Evolutionary conservation across 1,284 basidiomycete species (phyloP), one percentile per base, ranked within the genome.

Genomic region (Athelia sp.): DNA sequence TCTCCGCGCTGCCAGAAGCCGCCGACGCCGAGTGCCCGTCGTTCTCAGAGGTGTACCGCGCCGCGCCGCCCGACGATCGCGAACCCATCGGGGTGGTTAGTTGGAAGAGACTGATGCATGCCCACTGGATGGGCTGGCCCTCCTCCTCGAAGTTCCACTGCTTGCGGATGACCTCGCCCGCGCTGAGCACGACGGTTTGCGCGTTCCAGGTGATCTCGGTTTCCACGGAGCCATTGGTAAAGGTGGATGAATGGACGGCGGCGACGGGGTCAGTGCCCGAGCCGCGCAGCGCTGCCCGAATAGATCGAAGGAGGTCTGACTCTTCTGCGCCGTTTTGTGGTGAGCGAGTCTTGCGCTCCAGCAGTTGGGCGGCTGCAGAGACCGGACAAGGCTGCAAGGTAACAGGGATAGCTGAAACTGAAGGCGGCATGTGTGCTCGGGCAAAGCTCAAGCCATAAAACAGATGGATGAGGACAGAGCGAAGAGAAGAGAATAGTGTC

Each of bases 91-190:
- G 51, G 48, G 62, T 56, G 8, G 58, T 54, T 29, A 69, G 69
- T 54, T 84, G 79, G 53, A 82, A 79, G 45, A 93, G 80, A 4
- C 84, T 90, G 44, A 90, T 78, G 55, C 86, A 85, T 2, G 87
- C 91, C 68, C 77, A 88, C 50, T 86, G 82, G 32, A 94, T 79
- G 1, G 78, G 74, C 60, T 92, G 84, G 4, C 73, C 76, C 56
- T 90, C 84, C 23, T 82, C 73, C 4, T 74, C 68, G 59, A 90
- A 91, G 46, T 78, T 81, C 83, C 87, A 94, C 57, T 83, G 82
- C 56, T 85, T 82, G 48, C 74, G 72, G 43, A 93, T 76, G 22
- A 90, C 70, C 1, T 83, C 82, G 0, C 89, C 90, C 22, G 75
- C 70, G 52, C 79, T 84, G 64, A 90, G 76, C 0, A 90, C 70